Base-by-base conservation (phyloP, 768 basidiomycete species). In the Porpolomopsis calyptriformis region DNA sequence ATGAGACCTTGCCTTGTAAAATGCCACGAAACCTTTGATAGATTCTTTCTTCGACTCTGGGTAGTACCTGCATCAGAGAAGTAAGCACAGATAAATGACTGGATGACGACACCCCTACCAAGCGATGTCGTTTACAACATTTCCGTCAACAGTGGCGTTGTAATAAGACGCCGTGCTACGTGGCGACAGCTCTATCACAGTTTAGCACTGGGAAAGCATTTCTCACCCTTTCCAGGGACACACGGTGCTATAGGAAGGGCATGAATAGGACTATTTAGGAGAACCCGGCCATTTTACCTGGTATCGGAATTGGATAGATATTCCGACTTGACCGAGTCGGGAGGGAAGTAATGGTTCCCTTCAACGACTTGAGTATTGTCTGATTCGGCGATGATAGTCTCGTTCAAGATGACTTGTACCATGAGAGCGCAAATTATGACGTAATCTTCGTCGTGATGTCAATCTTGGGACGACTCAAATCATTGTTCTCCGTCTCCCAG, bases 181-280 rank as follows among this genome's bases (percentile, higher is more conserved):
- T 31, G 42, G 42, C 18, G 4, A 6, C 5, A 10, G 35, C 9
- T 41, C 19, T 24, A 22, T 47, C 33, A 24, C 7, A 27, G n/a
- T 25, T 10, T 7, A 16, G 22, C 8, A 27, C 33, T 14, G 22
- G n/a, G 38, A 8, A 4, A 23, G 4, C 33, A 14, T 33, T 11
- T 46, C 70, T 42, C 53, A 81, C 82, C 82, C 84, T 61, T 88
- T 88, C 83, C 85, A 85, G 4, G 71, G 64, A 54, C 85, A 87
- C 3, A 58, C 49, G 12, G 74, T 67, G 45, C 80, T 81, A 44
- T 3, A 31, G n/a, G 12, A 22, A 22, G 4, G 4, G 20, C 35
- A 18, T 18, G 4, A 16, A 39, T 39, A 22, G 4, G n/a, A 4
- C 18, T 22, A 48, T 40, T 48, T 1, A 40, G 37, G 20, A 27